phyloP scores from a whole-genome alignment of 1,139 yeast species.

The Debaryomyces psychrophilus region DNA sequence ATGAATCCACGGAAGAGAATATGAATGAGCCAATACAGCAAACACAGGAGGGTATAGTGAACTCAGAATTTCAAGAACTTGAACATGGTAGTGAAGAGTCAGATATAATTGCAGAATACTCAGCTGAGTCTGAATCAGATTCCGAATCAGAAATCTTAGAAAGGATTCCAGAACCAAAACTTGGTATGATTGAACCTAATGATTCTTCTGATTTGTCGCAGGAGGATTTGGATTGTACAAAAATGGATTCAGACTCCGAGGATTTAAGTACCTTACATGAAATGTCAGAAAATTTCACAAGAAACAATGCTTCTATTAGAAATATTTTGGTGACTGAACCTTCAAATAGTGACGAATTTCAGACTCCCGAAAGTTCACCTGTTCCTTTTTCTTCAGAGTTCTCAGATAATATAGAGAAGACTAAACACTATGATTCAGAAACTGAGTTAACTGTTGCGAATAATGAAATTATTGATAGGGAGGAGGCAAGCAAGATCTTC shows the following conservation, averaged over 20 bases:
- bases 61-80: neutral
- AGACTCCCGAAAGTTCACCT: conserved; percentile 5
- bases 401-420: neutral
- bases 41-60: neutral
- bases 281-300: neutral
- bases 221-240: neutral
- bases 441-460: neutral
- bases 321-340: neutral
- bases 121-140: conserved; percentile 2
- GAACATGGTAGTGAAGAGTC: conserved; percentile 1
- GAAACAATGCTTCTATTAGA: neutral
- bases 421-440: neutral
- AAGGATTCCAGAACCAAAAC: neutral
- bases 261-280: conserved; percentile 7
- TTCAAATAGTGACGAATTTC: conserved; percentile 6
- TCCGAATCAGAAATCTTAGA: neutral
- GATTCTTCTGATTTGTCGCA: neutral
- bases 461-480: neutral
- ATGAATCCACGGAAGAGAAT: neutral
- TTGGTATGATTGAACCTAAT: neutral
- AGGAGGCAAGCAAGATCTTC: neutral
- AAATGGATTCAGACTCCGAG: neutral
- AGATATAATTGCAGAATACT: conserved; percentile 3
- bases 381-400: neutral
- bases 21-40: neutral